Evolutionary conservation across 345 rosid species (phyloP), one percentile per base, ranked within the genome.

Genomic region (Salix brachista): DNA sequence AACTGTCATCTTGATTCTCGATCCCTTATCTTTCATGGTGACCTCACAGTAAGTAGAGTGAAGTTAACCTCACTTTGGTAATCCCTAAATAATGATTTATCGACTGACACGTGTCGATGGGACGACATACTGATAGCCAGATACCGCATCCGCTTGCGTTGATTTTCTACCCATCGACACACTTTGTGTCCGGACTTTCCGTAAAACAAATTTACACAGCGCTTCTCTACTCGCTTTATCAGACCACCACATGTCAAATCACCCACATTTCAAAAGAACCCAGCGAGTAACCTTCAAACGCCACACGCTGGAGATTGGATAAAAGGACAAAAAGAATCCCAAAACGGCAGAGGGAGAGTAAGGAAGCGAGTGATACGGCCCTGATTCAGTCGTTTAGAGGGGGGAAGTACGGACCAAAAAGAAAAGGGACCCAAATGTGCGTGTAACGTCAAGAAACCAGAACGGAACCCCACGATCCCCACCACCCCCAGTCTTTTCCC

Each of bases 401-500:
- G 1, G 41, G 79, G 36, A 13, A 16, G 80, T 75, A 60, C 68
- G 70, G 52, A 30, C 44, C 44, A 9, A 1, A 41, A 39, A 39
- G 42, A 39, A 39, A 39, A 39, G 2, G 26, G 14, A 56, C 30
- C n/a, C 70, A 61, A 9, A 41, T 41, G 44, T 9, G 44, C 44
- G 9, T 13, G 83, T 69, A 85, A 78, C 81, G 88, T 79, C 80
- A 46, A 72, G 78, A 67, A 71, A 73, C 41, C 79, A 78, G 78
- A 67, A 79, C 75, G 39, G 65, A 44, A 12, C 42, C 41, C 9
- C 71, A 44, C 23, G 65, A 44, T 11, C 42, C 41, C 9, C 71
- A 30, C 23, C 64, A n/a, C 44, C n/a, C 5, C 70, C 28, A 12
- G 4, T 56, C 69, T 10, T 52, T 28, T 21, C 34, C 60, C 41